These are phyloP conservation scores for Lyophyllum semitale DNA, from an alignment of 768 basidiomycete species.

Conservation along the genomic window DNA sequence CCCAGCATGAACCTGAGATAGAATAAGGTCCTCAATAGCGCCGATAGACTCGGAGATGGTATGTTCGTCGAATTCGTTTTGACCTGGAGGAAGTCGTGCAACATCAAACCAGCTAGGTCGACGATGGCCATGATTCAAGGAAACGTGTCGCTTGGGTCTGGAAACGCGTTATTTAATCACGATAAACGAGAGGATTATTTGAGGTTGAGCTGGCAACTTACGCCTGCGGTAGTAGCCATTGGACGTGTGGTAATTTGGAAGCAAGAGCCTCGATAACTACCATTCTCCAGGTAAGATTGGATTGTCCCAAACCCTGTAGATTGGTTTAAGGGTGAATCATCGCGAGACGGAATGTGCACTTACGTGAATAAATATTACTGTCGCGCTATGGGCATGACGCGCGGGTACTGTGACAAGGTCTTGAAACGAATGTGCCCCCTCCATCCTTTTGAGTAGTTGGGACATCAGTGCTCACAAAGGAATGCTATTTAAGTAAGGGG, in stretches of 20 bases:
- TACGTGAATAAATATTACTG: conserved; percentile 75
- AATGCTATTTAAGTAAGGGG: conserved; percentile 7
- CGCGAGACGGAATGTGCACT: conserved; percentile 16
- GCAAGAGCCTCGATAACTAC: conserved; percentile 34
- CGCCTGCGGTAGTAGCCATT: conserved; percentile 48
- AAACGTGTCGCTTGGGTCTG: conserved; percentile 30
- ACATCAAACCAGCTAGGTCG: conserved; percentile 48
- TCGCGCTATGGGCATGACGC: conserved; percentile 53
- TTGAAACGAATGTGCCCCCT: conserved; percentile 9
- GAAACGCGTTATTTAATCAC: conserved; percentile 3
- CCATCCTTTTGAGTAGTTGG: conserved; percentile 7
- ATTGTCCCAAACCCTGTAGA: conserved; percentile 41
- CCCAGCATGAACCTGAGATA: conserved; percentile 36
- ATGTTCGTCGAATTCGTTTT: conserved; percentile 36
- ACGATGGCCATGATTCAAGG: conserved; percentile 24
- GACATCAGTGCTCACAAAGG: background rate
- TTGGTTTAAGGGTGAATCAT: background rate
- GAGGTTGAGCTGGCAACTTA: conserved; percentile 17
- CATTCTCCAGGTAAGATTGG: conserved; percentile 34
- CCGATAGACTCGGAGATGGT: conserved; percentile 35
- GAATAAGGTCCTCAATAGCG: conserved; percentile 37
- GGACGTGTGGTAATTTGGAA: conserved; percentile 35
- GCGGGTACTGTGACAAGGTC: conserved; percentile 21
- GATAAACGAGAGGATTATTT: too few relatives aligned
- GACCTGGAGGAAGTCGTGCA: conserved; percentile 33